These are phyloP conservation scores for Elasticomyces elasticus DNA, from an alignment of 495 filamentous ascomycete species.

Conservation along the genomic window DNA sequence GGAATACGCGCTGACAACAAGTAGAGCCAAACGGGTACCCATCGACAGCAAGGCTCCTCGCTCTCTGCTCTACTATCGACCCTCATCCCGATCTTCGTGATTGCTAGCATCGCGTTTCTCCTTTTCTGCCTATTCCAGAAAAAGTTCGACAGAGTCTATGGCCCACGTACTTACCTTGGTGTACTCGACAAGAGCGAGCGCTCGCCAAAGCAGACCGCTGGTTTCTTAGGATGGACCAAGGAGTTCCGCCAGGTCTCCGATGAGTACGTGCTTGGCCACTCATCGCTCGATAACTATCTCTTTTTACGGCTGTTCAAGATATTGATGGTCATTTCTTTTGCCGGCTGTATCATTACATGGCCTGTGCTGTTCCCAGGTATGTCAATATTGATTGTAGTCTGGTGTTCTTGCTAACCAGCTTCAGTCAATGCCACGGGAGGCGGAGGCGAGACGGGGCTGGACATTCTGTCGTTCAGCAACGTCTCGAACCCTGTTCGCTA, in stretches of 20 bases:
- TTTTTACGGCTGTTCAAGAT: constrained; percentile 35
- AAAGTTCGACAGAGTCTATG: constrained; percentile 64
- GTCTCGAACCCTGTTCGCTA: constrained; percentile 37
- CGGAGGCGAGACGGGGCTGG: constrained; percentile 49
- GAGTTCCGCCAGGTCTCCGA: constrained; percentile 70
- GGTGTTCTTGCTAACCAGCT: background rate
- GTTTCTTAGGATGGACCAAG: constrained; percentile 61
- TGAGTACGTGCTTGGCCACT: constrained; percentile 72
- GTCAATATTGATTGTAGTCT: background rate
- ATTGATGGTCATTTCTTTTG: constrained; percentile 27
- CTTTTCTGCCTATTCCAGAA: constrained; percentile 69
- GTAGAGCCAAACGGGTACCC: background rate
- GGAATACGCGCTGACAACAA: background rate
- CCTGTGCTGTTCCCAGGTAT: constrained; percentile 33
- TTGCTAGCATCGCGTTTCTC: constrained; percentile 52
- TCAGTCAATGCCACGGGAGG: constrained; percentile 38
- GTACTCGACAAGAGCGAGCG: constrained; percentile 38
- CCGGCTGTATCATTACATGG: constrained; percentile 34
- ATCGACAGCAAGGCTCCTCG: constrained; percentile 24
- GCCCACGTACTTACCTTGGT: constrained; percentile 24
- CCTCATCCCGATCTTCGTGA: constrained; percentile 55
- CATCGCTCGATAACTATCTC: constrained; percentile 62
- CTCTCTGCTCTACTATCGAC: constrained; percentile 56
- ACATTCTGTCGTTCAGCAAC: constrained; percentile 70
- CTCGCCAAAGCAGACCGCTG: constrained; percentile 55